Conservation (phyloP, 1,284 basidiomycete genomes). For the Schizophyllum commune region DNA sequence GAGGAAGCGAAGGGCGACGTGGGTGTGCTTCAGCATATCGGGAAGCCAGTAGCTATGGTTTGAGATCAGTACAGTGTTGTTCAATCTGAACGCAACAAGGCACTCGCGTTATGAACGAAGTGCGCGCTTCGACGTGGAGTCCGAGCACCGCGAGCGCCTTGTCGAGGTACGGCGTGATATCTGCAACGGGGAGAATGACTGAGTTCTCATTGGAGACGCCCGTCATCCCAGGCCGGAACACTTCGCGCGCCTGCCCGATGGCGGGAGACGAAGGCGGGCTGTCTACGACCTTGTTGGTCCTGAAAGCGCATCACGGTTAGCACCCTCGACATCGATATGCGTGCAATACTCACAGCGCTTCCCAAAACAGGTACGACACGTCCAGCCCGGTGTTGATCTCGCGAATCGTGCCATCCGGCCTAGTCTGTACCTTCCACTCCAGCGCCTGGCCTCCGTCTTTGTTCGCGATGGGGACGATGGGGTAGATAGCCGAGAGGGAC, state of each 20-base stretch:
- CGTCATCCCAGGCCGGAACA: background rate
- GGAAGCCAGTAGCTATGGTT: constrained; percentile 32
- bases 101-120: constrained; percentile 30
- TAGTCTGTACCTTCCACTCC: constrained; percentile 21
- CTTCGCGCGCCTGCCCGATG: background rate
- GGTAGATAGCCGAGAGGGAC: constrained; percentile 24
- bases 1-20: constrained; percentile 37
- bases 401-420: constrained; percentile 17
- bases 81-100: constrained; percentile 4
- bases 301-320: background rate
- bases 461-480: constrained; percentile 18
- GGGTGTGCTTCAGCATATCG: constrained; percentile 26
- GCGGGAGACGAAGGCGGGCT: constrained; percentile 6
- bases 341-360: constrained; percentile 19
- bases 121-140: constrained; percentile 33
- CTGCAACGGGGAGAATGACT: constrained; percentile 20
- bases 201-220: constrained; percentile 11
- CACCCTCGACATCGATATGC: background rate
- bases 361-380: constrained; percentile 27
- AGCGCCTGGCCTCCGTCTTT: background rate
- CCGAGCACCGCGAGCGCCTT: constrained; percentile 22
- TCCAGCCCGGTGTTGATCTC: constrained; percentile 19
- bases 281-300: constrained; percentile 3
- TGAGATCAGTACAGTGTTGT: background rate
- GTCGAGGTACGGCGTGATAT: constrained; percentile 29